Conservation (phyloP, 495 filamentous ascomycete species). For the Penicillium macrosclerotiorum region DNA sequence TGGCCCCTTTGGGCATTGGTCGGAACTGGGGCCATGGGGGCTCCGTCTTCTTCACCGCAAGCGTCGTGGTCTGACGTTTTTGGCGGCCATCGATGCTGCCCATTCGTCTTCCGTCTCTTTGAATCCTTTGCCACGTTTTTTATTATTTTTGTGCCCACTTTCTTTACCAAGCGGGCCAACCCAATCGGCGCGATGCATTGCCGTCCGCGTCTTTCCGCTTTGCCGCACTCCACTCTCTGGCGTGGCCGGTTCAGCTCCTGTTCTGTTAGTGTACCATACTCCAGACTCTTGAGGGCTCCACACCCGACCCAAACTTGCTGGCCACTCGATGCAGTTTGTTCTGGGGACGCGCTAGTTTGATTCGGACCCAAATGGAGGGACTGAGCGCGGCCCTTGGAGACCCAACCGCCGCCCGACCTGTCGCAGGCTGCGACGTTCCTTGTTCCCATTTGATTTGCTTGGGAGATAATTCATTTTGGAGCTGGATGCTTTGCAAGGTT, state of each 20-base stretch:
- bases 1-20: too few relatives aligned
- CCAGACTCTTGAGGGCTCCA: slow-evolving; percentile 12
- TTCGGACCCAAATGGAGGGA: slow-evolving; percentile 21
- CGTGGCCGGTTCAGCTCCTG: slow-evolving; percentile 13
- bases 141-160: background rate
- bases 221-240: slow-evolving; percentile 27
- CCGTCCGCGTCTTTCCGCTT: slow-evolving; percentile 42
- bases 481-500: too few relatives aligned
- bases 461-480: slow-evolving; percentile 6
- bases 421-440: slow-evolving; percentile 15
- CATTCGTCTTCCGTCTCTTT: too few relatives aligned
- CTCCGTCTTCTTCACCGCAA: background rate
- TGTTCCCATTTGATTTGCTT: slow-evolving; percentile 3
- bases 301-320: slow-evolving; percentile 23
- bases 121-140: slow-evolving; percentile 44
- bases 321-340: slow-evolving; percentile 29
- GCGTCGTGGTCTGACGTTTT: too few relatives aligned
- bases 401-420: slow-evolving; percentile 15
- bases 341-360: slow-evolving; percentile 23
- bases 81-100: too few relatives aligned
- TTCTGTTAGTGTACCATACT: slow-evolving; percentile 18
- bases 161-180: slow-evolving; percentile 10
- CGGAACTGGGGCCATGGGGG: too few relatives aligned
- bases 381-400: slow-evolving; percentile 23
- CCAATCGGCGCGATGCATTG: slow-evolving; percentile 41